A percentile compares a stretch with the other conserved stretches of the same genome.
These are phyloP conservation scores for Rhypophila decipiens DNA, from an alignment of 495 filamentous ascomycete genomes.

Conservation along the genomic window DNA sequence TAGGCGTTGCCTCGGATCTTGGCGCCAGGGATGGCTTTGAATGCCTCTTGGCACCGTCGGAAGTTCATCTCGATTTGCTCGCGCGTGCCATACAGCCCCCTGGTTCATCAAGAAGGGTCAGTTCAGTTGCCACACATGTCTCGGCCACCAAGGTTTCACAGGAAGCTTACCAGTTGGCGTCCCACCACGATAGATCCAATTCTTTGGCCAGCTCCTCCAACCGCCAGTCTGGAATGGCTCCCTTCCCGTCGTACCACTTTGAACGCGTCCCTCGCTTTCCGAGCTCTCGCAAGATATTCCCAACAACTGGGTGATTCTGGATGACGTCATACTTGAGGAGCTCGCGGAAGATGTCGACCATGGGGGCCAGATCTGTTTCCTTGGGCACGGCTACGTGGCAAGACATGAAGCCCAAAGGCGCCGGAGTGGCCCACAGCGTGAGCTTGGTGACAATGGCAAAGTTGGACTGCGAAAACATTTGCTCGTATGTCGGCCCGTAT, in stretches of 20 bases:
- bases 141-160: no score
- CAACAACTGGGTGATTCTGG: constrained; percentile 35
- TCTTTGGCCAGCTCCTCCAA: constrained; percentile 8
- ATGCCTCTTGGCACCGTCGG: constrained; percentile 6
- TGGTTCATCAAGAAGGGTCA: no score
- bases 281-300: constrained; percentile 29
- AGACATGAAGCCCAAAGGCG: constrained; percentile 38
- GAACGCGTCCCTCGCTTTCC: constrained; percentile 8
- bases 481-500: constrained; percentile 37
- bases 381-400: constrained; percentile 40
- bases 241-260: constrained; percentile 7
- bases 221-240: constrained; percentile 10
- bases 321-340: constrained; percentile 26
- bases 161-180: constrained; percentile 26
- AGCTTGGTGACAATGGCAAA: constrained; percentile 41
- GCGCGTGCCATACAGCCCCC: constrained; percentile 34
- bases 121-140: no score
- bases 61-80: constrained; percentile 17
- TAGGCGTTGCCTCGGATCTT: constrained; percentile 5
- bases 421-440: constrained; percentile 34
- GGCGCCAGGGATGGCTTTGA: constrained; percentile 24
- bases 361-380: constrained; percentile 28
- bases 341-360: constrained; percentile 25
- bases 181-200: constrained; percentile 6
- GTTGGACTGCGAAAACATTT: constrained; percentile 40